Evolutionary conservation across 1,284 basidiomycete species (phyloP).

Genomic region (Papiliotrema fonsecae): DNA sequence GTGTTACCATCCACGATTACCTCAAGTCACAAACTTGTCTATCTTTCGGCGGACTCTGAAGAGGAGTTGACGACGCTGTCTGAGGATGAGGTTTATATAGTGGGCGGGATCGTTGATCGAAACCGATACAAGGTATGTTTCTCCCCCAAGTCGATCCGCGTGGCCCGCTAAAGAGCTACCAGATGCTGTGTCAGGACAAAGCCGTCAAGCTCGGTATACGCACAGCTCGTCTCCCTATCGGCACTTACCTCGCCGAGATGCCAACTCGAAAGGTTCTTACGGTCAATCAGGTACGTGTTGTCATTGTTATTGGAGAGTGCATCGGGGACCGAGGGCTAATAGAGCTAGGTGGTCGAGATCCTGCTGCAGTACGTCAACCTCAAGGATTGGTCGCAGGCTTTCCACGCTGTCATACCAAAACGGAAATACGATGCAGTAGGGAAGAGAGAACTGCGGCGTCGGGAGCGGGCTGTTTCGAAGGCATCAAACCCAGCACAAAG

Average conservation of each 20-base stretch:
- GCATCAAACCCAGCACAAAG: background rate
- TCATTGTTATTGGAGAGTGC: background rate
- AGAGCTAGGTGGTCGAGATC: constrained; percentile 83
- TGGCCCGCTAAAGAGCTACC: background rate
- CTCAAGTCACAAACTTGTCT: constrained; percentile 61
- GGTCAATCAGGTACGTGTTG: constrained; percentile 71
- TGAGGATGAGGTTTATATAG: constrained; percentile 84
- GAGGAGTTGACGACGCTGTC: constrained; percentile 75
- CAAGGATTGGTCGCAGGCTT: constrained; percentile 73
- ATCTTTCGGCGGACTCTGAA: constrained; percentile 90
- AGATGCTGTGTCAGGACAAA: constrained; percentile 88
- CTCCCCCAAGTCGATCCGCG: background rate
- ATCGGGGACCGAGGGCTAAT: background rate
- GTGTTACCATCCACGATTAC: constrained; percentile 16
- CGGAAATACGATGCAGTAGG: constrained; percentile 64
- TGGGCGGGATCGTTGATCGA: constrained; percentile 93
- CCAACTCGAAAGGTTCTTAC: constrained; percentile 92
- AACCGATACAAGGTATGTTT: constrained; percentile 85
- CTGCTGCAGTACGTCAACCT: constrained; percentile 81
- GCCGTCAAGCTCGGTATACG: constrained; percentile 68
- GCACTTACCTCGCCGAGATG: constrained; percentile 73
- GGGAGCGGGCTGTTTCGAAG: background rate
- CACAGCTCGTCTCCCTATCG: constrained; percentile 88
- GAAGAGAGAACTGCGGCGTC: background rate
- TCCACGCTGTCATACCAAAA: constrained; percentile 80